These are phyloP conservation scores for Xylariaceae sp. DNA, from an alignment of 2,329 filamentous ascomycete species.

Conservation along the genomic window DNA sequence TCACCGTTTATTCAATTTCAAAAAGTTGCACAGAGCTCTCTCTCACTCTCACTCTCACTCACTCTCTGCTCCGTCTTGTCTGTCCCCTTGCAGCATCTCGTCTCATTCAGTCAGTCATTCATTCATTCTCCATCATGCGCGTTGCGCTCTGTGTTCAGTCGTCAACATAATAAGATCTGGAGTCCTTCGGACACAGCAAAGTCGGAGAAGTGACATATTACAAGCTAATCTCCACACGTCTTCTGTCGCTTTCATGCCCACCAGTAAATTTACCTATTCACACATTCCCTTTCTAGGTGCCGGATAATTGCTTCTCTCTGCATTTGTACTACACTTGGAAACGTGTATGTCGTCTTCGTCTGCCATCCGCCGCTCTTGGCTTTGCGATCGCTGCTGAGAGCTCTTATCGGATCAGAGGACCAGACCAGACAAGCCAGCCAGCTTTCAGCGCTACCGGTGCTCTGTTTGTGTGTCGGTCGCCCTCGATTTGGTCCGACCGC, in stretches of 20 bases:
- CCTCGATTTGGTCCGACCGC: background rate
- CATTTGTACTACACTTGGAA: constrained; percentile 18
- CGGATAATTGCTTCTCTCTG: constrained; percentile 25
- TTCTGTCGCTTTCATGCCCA: constrained; percentile 13
- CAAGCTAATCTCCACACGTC: constrained; percentile 17
- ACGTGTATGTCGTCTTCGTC: constrained; percentile 5
- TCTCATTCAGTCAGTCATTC: no score
- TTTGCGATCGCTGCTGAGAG: constrained; percentile 12
- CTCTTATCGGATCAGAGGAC: constrained; percentile 5
- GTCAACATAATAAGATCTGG: background rate
- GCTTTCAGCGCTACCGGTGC: constrained; percentile 2
- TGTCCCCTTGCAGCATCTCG: background rate
- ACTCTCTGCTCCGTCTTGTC: background rate
- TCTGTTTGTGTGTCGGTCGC: background rate
- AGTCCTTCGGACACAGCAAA: constrained; percentile 1
- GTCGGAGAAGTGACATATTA: constrained; percentile 17
- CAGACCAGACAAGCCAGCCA: background rate
- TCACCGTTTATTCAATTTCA: background rate
- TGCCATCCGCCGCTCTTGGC: constrained; percentile 12
- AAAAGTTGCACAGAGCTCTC: constrained; percentile 1
- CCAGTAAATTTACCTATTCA: constrained; percentile 15
- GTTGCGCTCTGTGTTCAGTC: background rate
- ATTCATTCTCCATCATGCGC: background rate
- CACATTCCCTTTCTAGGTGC: constrained; percentile 2
- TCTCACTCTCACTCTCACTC: background rate